Evolutionary conservation across 1,284 basidiomycete species (phyloP), one percentile per base, ranked within the genome.

Genomic region (Microbotryum lychnidis-dioicae): DNA sequence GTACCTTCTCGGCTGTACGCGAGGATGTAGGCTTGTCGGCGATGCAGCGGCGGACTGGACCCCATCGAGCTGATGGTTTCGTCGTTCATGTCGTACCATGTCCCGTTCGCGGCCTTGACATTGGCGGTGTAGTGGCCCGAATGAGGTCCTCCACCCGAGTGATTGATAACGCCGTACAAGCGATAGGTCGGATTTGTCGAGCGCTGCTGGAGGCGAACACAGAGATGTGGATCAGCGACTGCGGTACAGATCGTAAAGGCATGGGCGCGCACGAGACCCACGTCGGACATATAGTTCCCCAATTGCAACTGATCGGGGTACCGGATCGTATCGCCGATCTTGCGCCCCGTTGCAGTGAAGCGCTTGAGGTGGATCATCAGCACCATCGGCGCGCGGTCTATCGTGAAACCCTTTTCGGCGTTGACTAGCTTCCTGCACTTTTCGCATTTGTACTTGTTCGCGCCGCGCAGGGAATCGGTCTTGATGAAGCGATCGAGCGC

Each of bases 401-500:
- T 79, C 18, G 87, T 88, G 74, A 96, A 91, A 42, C 82, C 82
- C 76, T 97, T 97, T 69, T 89, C 84, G 6, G 92, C 92, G 61
- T 84, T 81, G 53, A 94, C 91, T 53, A 84, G 81, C 72, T 84
- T 87, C 75, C 91, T 91, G 80, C 93, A 96, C 89, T 90, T 94
- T 76, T 98, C 94, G 76, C 96, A 99, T 74, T 92, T 90, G 77
- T 99, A 99, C 78, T 96, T 96, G 80, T 98, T 91, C 6, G 86
- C 83, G 0, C 94, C 96, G 62, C 84, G 87, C 57, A 98, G 77
- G 68, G 82, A 79, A 72, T 98, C 96, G 55, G 87, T 79, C 21
- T 85, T 85, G 23, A 89, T 83, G 72, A 97, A 97, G 66, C 84
- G 86, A 48, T 82, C 81, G 66, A 99, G 78, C 12, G 92, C 91